Conservation (phyloP, 2,329 filamentous ascomycete species). For the Lachnellula willkommii region DNA sequence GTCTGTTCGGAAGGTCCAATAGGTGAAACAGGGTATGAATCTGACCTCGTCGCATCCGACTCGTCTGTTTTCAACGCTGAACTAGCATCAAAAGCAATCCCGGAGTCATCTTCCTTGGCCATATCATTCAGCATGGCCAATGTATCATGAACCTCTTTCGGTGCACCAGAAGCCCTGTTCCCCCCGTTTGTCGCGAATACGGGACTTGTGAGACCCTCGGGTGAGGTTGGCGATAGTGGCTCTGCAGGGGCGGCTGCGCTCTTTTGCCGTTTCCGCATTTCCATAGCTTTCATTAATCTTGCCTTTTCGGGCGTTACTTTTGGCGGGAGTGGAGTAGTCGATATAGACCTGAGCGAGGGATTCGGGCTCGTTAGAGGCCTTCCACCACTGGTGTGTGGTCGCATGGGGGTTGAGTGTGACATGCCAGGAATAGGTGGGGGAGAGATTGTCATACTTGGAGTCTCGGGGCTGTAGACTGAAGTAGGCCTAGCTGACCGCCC, state of each 20-base stretch:
- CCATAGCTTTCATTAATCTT: conserved; percentile 87
- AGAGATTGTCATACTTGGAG: conserved; percentile 27
- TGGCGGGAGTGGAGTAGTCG: conserved; percentile 28
- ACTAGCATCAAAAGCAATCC: conserved; percentile 45
- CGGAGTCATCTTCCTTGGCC: conserved; percentile 45
- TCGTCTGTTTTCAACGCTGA: conserved; percentile 34
- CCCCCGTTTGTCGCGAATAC: conserved; percentile 1
- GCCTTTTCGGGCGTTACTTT: conserved; percentile 85
- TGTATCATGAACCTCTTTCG: conserved; percentile 23
- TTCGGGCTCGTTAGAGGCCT: conserved; percentile 31
- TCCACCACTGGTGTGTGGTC: conserved; percentile 30
- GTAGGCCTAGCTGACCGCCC: conserved; percentile 34
- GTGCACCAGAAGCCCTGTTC: conserved; percentile 8
- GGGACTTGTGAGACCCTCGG: conserved; percentile 5
- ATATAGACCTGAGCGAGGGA: conserved; percentile 18
- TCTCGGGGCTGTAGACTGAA: conserved; percentile 31
- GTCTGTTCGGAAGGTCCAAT: conserved; percentile 50
- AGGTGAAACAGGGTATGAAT: conserved; percentile 56
- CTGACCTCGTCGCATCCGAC: conserved; percentile 39
- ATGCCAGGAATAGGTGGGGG: conserved; percentile 24
- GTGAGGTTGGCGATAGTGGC: conserved; percentile 2
- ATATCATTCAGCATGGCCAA: conserved; percentile 28
- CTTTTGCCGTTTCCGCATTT: conserved; percentile 79
- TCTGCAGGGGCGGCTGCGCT: conserved; percentile 22
- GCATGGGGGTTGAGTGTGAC: conserved; percentile 25